Conservation (phyloP, 1,139 yeast genomes). For the Diutina pseudorugosa region DNA sequence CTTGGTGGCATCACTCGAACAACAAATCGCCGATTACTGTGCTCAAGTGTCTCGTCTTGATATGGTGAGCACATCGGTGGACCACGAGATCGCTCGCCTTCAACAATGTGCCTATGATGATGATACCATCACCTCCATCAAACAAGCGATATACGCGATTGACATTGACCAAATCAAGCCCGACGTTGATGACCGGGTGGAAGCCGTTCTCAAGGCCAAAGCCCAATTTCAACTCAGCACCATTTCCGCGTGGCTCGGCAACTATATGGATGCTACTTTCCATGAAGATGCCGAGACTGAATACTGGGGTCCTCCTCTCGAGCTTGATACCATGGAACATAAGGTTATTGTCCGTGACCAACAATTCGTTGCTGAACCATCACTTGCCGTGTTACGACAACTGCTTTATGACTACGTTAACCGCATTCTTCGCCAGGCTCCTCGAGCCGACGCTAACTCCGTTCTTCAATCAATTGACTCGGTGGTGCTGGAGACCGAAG, state of each 20-base stretch:
- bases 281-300: background rate
- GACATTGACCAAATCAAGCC: background rate
- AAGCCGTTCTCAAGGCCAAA: background rate
- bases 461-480: background rate
- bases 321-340: background rate
- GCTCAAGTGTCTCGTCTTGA: background rate
- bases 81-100: background rate
- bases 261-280: background rate
- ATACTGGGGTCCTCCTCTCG: background rate
- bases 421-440: background rate
- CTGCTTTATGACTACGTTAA: background rate
- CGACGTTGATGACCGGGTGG: background rate
- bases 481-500: background rate
- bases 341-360: background rate
- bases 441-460: background rate
- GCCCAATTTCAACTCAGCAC: background rate
- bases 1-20: background rate
- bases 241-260: background rate
- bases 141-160: background rate
- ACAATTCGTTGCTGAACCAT: background rate
- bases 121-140: background rate
- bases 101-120: background rate
- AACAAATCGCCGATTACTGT: background rate
- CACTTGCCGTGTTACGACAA: background rate
- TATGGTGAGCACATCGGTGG: background rate